phyloP scores from a whole-genome alignment of 108 stramenopile genomes.

The Nitzschia inconspicua region DNA sequence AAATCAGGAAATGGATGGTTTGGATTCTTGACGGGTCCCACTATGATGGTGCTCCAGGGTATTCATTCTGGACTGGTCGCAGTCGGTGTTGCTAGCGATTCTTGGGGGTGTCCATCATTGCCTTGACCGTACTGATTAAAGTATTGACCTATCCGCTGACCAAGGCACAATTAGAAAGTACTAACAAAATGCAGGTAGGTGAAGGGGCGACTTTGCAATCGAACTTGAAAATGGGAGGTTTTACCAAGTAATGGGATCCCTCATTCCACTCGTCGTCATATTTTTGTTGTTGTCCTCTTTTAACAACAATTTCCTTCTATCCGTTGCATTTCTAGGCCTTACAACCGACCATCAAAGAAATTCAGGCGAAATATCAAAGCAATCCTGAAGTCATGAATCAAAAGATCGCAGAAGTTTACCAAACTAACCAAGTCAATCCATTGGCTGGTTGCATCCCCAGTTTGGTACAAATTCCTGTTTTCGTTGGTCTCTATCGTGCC shows the following conservation, averaged over 20 bases:
- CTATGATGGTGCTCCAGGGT: slow-evolving; percentile 48
- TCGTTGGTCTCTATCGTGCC: slow-evolving; percentile 96
- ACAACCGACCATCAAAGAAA: slow-evolving; percentile 85
- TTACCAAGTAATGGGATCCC: no score
- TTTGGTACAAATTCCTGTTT: slow-evolving; percentile 93
- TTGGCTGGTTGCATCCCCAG: slow-evolving; percentile 92
- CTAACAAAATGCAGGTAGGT: slow-evolving; percentile 93
- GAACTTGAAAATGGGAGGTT: no score
- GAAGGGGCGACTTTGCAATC: no score
- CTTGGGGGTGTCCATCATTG: slow-evolving; percentile 94
- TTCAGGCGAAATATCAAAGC: slow-evolving; percentile 92
- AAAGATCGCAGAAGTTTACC: slow-evolving; percentile 92
- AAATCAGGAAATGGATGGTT: slow-evolving; percentile 81
- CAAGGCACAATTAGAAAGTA: slow-evolving; percentile 87
- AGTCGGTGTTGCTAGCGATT: slow-evolving; percentile 63
- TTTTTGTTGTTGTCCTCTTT: not conserved
- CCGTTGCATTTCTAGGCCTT: slow-evolving; percentile 45
- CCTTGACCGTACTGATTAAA: slow-evolving; percentile 90
- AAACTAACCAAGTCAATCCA: slow-evolving; percentile 90
- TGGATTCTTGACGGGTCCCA: slow-evolving; percentile 80
- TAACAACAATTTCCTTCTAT: not conserved
- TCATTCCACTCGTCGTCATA: not conserved
- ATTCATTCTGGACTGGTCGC: slow-evolving; percentile 60
- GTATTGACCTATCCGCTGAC: slow-evolving; percentile 88
- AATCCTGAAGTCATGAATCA: slow-evolving; percentile 92